A percentile compares a stretch with the other conserved stretches of the same genome.
Evolutionary conservation across 2,329 filamentous ascomycete genomes (phyloP).

Genomic region (Nemania sp.): DNA sequence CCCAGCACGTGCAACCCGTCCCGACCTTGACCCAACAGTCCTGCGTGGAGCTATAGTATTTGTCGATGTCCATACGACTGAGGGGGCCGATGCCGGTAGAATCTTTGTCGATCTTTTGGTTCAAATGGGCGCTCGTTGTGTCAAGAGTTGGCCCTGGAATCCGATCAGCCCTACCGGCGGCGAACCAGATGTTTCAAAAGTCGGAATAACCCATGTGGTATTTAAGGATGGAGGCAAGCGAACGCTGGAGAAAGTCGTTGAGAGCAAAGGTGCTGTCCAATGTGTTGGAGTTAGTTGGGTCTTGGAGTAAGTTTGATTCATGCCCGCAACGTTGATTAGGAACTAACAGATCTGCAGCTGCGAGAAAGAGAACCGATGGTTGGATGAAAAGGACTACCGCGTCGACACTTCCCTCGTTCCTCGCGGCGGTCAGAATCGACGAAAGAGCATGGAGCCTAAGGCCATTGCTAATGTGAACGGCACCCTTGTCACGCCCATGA

Average conservation of each 20-base stretch:
- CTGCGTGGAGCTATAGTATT: slow-evolving; percentile 81
- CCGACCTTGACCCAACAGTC: slow-evolving; percentile 64
- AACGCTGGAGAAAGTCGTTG: slow-evolving; percentile 83
- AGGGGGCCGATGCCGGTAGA: slow-evolving; percentile 83
- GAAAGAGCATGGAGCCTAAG: slow-evolving; percentile 85
- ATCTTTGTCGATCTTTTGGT: slow-evolving; percentile 83
- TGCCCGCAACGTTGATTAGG: not conserved
- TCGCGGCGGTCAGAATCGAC: slow-evolving; percentile 76
- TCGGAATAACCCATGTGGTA: slow-evolving; percentile 88
- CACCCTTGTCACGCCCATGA: slow-evolving; percentile 63
- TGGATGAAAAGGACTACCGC: slow-evolving; percentile 77
- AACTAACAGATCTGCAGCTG: slow-evolving; percentile 65
- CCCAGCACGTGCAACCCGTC: slow-evolving; percentile 67
- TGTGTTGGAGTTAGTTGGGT: slow-evolving; percentile 92
- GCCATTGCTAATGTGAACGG: slow-evolving; percentile 77
- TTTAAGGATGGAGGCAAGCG: slow-evolving; percentile 87
- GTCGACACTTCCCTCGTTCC: slow-evolving; percentile 76
- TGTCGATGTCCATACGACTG: slow-evolving; percentile 85
- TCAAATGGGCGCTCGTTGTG: slow-evolving; percentile 84
- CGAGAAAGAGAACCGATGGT: slow-evolving; percentile 80
- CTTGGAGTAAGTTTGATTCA: slow-evolving; percentile 74
- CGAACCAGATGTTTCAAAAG: slow-evolving; percentile 60
- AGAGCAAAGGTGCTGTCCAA: slow-evolving; percentile 78
- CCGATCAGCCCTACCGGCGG: slow-evolving; percentile 56
- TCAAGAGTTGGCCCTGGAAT: slow-evolving; percentile 82